Conservation (phyloP, 805 yeast species). For the Monosporozyma solicola region DNA sequence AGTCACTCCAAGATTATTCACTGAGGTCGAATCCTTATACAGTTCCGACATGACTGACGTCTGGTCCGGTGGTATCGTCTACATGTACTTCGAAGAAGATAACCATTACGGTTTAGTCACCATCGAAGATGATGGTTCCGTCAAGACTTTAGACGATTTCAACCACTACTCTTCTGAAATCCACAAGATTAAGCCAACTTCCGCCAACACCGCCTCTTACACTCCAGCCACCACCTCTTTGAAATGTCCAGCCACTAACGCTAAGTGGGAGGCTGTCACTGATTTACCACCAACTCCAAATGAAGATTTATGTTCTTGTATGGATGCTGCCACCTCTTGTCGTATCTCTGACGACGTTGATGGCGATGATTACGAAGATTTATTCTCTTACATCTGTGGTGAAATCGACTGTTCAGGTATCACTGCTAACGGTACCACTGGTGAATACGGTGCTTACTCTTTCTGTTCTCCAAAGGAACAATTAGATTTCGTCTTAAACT, state of each 20-base stretch:
- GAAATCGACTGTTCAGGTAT: constrained; percentile 52
- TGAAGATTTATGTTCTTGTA: constrained; percentile 53
- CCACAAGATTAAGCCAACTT: constrained; percentile 44
- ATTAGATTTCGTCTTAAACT: constrained; percentile 55
- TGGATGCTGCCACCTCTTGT: constrained; percentile 47
- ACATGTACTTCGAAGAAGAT: constrained; percentile 72
- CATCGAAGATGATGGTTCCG: constrained; percentile 35
- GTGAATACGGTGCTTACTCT: constrained; percentile 64
- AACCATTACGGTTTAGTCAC: constrained; percentile 70
- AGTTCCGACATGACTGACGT: constrained; percentile 65
- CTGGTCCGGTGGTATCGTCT: constrained; percentile 88
- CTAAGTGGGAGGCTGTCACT: constrained; percentile 59
- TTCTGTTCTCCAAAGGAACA: constrained; percentile 60
- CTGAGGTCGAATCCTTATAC: constrained; percentile 60
- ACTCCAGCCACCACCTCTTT: constrained; percentile 38
- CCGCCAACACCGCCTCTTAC: constrained; percentile 34
- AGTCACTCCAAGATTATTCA: constrained; percentile 60
- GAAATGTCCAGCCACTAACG: constrained; percentile 51
- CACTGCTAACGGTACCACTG: constrained; percentile 50
- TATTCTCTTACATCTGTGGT: constrained; percentile 53
- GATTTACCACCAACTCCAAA: constrained; percentile 74
- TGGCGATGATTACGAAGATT: constrained; percentile 46
- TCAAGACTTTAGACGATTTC: constrained; percentile 55
- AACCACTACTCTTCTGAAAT: constrained; percentile 54
- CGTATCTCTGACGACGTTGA: constrained; percentile 49